Evolutionary conservation across 2,329 filamentous ascomycete genomes (phyloP).

Genomic region (Monilinia vaccinii-corymbosi): DNA sequence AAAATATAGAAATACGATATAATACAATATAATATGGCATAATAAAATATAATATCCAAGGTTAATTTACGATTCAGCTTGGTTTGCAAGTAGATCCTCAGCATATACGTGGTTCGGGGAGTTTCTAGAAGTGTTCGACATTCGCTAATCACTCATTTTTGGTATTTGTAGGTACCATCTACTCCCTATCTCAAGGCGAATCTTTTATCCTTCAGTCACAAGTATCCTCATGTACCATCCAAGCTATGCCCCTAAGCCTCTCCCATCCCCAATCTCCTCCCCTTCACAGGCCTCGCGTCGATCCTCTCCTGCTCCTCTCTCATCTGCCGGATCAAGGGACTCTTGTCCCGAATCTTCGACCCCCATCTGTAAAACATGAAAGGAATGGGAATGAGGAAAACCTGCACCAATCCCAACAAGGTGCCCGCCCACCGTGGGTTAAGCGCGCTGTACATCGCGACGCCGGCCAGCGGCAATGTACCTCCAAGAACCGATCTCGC

Average conservation of each 20-base stretch:
- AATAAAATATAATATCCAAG: too few relatives aligned
- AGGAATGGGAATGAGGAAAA: constrained; percentile 68
- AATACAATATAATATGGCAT: too few relatives aligned
- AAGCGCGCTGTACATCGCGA: constrained; percentile 59
- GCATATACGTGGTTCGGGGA: too few relatives aligned
- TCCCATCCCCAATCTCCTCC: constrained; percentile 12
- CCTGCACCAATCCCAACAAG: constrained; percentile 63
- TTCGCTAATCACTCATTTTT: neutral
- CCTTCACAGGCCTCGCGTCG: constrained; percentile 19
- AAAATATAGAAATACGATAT: too few relatives aligned
- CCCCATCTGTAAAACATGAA: constrained; percentile 65
- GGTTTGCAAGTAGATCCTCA: too few relatives aligned
- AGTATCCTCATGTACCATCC: neutral
- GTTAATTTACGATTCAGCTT: too few relatives aligned
- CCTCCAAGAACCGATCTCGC: constrained; percentile 66
- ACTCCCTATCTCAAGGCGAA: neutral
- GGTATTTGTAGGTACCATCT: neutral
- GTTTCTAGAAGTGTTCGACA: neutral
- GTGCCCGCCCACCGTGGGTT: constrained; percentile 74
- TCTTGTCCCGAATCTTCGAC: constrained; percentile 42
- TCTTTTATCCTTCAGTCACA: neutral
- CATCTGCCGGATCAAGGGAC: constrained; percentile 34
- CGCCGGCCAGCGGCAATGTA: constrained; percentile 65
- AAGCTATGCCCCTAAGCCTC: neutral
- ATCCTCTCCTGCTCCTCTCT: constrained; percentile 28